These are phyloP conservation scores for Penicillium diatomitis DNA, from an alignment of 495 filamentous ascomycete genomes.

Conservation along the genomic window DNA sequence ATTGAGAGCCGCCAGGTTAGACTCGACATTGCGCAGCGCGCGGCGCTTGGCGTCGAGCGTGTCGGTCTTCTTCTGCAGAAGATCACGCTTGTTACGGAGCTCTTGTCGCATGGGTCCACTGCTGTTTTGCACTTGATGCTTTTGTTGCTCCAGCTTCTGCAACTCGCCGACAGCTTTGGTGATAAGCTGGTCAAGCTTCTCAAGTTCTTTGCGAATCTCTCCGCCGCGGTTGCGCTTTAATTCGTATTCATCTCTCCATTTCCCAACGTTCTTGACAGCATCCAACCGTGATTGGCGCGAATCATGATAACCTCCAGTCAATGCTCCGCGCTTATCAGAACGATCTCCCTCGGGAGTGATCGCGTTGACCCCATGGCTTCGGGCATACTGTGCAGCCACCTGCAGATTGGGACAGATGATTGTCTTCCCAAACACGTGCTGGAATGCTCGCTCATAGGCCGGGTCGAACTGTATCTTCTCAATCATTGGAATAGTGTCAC, in stretches of 20 bases:
- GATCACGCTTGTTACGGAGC: slow-evolving; percentile 57
- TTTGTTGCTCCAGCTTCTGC: slow-evolving; percentile 73
- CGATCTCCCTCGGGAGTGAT: slow-evolving; percentile 93
- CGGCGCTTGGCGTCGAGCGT: slow-evolving; percentile 63
- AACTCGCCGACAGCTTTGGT: slow-evolving; percentile 71
- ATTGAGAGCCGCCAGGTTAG: slow-evolving; percentile 62
- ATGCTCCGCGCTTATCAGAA: slow-evolving; percentile 84
- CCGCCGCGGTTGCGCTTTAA: slow-evolving; percentile 45
- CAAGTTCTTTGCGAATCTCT: slow-evolving; percentile 57
- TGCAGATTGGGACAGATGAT: slow-evolving; percentile 86
- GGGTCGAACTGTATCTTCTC: slow-evolving; percentile 74
- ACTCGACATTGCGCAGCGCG: slow-evolving; percentile 64
- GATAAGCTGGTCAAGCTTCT: slow-evolving; percentile 75
- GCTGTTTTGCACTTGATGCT: slow-evolving; percentile 68
- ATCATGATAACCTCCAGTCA: slow-evolving; percentile 91
- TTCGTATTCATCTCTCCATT: slow-evolving; percentile 68
- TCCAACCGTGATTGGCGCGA: slow-evolving; percentile 72
- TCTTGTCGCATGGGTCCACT: slow-evolving; percentile 72
- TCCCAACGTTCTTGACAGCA: slow-evolving; percentile 66
- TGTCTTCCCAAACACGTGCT: slow-evolving; percentile 90
- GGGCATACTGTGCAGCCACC: slow-evolving; percentile 78
- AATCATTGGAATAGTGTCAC: slow-evolving; percentile 79
- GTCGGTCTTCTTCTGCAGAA: slow-evolving; percentile 64
- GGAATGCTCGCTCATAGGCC: slow-evolving; percentile 73
- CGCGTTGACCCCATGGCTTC: slow-evolving; percentile 81